Evolutionary conservation across 106 monocot species (phyloP).

Genomic region (Allium cepa): DNA sequence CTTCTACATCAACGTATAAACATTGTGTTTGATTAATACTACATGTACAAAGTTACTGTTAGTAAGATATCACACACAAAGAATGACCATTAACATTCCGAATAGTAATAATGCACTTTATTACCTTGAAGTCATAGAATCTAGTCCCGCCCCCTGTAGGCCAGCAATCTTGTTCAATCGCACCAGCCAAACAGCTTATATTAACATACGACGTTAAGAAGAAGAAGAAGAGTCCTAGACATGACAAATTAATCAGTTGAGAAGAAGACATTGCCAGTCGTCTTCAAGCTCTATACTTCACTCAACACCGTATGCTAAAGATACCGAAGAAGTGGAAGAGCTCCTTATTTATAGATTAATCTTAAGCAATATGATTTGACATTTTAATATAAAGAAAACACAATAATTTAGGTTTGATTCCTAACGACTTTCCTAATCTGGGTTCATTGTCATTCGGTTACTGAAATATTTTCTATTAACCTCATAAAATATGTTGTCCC

Average conservation of each 20-base stretch:
- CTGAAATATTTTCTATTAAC: background rate
- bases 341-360: background rate
- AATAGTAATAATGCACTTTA: background rate
- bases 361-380: background rate
- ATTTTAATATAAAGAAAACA: background rate
- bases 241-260: background rate
- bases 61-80: background rate
- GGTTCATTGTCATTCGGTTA: background rate
- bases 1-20: too few relatives aligned
- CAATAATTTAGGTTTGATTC: background rate
- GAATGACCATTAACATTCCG: background rate
- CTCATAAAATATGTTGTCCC: background rate
- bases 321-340: background rate
- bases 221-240: background rate
- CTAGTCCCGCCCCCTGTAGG: background rate
- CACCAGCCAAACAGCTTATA: background rate
- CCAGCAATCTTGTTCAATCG: background rate
- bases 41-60: too few relatives aligned
- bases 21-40: background rate
- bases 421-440: constrained; percentile 1
- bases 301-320: background rate
- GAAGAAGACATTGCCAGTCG: background rate
- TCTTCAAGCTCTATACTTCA: background rate
- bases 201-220: background rate
- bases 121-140: constrained; percentile 13